Conservation (phyloP, 805 yeast species). For the Pichia sporocuriosa region DNA sequence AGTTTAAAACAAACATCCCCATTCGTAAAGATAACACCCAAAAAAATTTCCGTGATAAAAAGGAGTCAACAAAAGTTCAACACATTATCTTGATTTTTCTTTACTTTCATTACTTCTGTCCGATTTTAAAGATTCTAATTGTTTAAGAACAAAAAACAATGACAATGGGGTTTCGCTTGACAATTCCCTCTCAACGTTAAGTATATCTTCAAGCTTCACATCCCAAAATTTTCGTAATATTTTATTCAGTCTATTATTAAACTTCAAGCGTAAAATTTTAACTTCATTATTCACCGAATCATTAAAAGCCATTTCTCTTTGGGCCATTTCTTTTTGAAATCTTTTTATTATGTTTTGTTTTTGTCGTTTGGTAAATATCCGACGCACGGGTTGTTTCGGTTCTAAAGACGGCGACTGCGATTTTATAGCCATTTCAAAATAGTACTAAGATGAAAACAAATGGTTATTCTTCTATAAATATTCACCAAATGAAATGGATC, state of each 20-base stretch:
- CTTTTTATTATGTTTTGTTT: constrained; percentile 32
- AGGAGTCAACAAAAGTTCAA: too few species aligned
- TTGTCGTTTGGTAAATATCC: constrained; percentile 29
- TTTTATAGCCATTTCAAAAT: too few species aligned
- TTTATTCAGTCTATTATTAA: constrained; percentile 37
- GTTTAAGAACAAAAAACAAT: constrained; percentile 23
- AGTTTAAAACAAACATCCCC: too few species aligned
- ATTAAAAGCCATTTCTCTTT: constrained; percentile 17
- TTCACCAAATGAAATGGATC: too few species aligned
- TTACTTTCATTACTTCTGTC: too few species aligned
- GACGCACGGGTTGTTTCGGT: not conserved
- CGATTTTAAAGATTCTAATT: constrained; percentile 15
- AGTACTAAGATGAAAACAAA: too few species aligned
- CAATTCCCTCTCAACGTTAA: constrained; percentile 39
- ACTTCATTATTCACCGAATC: constrained; percentile 19
- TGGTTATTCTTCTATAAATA: too few species aligned
- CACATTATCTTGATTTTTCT: not conserved
- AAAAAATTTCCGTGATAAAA: too few species aligned
- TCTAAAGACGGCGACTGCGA: not conserved
- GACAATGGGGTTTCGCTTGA: constrained; percentile 25
- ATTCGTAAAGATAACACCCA: too few species aligned
- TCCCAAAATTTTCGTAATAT: constrained; percentile 46
- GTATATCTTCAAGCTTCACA: constrained; percentile 37
- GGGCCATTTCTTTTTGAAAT: constrained; percentile 17
- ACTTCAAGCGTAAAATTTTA: constrained; percentile 26